phyloP scores from a whole-genome alignment of 2,329 filamentous ascomycete species.

The Aspergillaceae sp. region DNA sequence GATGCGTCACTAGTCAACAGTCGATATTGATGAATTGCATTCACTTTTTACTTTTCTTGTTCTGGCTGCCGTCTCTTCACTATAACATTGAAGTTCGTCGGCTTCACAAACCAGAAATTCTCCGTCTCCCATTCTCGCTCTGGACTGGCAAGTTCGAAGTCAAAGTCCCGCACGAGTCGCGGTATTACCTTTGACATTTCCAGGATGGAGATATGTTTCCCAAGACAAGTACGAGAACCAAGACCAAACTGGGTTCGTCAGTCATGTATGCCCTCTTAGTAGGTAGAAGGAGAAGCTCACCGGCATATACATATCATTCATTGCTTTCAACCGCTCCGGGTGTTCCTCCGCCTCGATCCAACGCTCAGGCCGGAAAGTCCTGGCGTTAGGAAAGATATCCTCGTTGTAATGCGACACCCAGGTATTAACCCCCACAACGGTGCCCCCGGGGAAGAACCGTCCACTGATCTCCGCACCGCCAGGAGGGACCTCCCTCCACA shows the following conservation, averaged over 20 bases:
- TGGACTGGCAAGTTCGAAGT: constrained; percentile 10
- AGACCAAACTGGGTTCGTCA: constrained; percentile 24
- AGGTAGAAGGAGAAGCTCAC: constrained; percentile 15
- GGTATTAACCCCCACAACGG: constrained; percentile 36
- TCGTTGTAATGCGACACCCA: constrained; percentile 39
- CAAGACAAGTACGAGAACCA: constrained; percentile 24
- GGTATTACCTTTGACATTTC: constrained; percentile 33
- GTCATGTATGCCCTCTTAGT: neutral
- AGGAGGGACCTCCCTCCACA: constrained; percentile 43
- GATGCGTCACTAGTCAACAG: too few species aligned
- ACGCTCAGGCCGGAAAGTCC: constrained; percentile 39
- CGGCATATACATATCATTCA: constrained; percentile 34
- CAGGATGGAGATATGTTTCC: constrained; percentile 31
- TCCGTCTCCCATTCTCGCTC: constrained; percentile 24
- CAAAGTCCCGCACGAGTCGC: constrained; percentile 22
- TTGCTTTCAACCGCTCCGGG: constrained; percentile 21
- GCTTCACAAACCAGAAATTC: constrained; percentile 36
- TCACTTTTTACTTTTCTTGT: neutral
- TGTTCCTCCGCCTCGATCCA: constrained; percentile 34
- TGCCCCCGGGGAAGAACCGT: constrained; percentile 35
- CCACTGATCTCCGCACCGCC: constrained; percentile 37
- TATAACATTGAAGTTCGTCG: neutral
- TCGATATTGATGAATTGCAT: neutral
- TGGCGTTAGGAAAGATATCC: constrained; percentile 37
- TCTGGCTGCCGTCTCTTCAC: neutral